Conservation (phyloP, 192 early-diverging fungal species). For the Coemansia sp. region DNA sequence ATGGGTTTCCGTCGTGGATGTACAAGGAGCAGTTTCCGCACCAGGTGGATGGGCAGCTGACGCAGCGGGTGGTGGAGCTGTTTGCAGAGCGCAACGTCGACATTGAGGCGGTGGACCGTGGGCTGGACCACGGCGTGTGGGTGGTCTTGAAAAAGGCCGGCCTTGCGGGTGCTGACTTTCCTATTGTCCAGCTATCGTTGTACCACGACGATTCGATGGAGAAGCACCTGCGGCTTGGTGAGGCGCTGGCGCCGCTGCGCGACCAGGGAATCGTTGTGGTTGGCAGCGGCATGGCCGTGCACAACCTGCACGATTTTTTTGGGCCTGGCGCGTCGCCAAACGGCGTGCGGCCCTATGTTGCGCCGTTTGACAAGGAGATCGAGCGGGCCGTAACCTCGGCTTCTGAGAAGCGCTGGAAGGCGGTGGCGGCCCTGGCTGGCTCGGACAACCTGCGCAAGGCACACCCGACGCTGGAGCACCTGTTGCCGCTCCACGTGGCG, state of each 20-base stretch:
- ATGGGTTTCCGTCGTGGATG: slow-evolving; percentile 54
- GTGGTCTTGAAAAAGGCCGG: slow-evolving; percentile 61
- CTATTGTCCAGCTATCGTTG: slow-evolving; percentile 62
- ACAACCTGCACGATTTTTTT: slow-evolving; percentile 57
- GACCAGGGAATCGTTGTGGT: slow-evolving; percentile 60
- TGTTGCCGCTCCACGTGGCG: slow-evolving; percentile 63
- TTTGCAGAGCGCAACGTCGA: slow-evolving; percentile 44
- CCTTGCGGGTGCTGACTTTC: slow-evolving; percentile 49
- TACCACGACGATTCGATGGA: slow-evolving; percentile 52
- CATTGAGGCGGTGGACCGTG: slow-evolving; percentile 48
- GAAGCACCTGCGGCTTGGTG: slow-evolving; percentile 52
- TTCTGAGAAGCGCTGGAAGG: slow-evolving; percentile 30
- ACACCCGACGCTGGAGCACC: slow-evolving; percentile 64
- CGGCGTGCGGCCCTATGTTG: slow-evolving; percentile 49
- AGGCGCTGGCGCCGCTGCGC: slow-evolving; percentile 47
- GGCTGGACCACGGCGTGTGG: slow-evolving; percentile 69
- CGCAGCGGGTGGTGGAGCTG: slow-evolving; percentile 48
- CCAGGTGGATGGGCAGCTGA: slow-evolving; percentile 50
- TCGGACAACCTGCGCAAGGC: slow-evolving; percentile 46
- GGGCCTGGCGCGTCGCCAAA: slow-evolving; percentile 5
- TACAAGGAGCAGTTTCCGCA: slow-evolving; percentile 58
- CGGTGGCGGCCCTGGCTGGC: slow-evolving; percentile 32
- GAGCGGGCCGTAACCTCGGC: slow-evolving; percentile 32
- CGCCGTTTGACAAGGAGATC: slow-evolving; percentile 55
- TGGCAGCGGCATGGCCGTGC: slow-evolving; percentile 60